Conservation (phyloP, 306 rosid species). For the Cicer cuneatum region DNA sequence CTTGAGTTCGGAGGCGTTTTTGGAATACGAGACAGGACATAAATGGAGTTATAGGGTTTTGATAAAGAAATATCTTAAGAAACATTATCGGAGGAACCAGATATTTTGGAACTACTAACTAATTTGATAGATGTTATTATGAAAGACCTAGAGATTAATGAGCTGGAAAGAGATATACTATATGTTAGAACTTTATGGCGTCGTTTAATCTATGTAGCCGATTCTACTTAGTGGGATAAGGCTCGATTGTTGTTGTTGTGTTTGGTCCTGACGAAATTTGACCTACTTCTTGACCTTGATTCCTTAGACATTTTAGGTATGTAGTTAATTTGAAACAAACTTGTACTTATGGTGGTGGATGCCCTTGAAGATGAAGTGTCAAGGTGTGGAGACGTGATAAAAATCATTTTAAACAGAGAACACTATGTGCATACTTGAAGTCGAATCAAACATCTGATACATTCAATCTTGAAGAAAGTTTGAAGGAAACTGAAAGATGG, state of each 20-base stretch:
- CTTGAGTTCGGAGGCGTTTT: slow-evolving; percentile 75
- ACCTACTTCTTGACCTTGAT: background rate
- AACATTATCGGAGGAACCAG: slow-evolving; percentile 66
- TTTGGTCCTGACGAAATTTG: background rate
- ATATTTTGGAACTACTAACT: slow-evolving; percentile 86
- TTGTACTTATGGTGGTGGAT: too few relatives aligned
- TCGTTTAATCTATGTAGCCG: too few relatives aligned
- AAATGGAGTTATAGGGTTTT: slow-evolving; percentile 70
- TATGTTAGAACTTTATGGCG: too few relatives aligned
- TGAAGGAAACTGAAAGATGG: background rate
- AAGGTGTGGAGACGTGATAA: too few relatives aligned
- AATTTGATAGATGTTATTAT: background rate
- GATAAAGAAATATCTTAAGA: slow-evolving; percentile 65
- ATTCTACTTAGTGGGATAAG: too few relatives aligned
- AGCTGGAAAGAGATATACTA: too few relatives aligned
- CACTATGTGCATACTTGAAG: too few relatives aligned
- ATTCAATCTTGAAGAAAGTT: background rate
- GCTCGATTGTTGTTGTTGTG: too few relatives aligned
- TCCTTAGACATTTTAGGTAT: background rate
- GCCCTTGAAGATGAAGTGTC: too few relatives aligned
- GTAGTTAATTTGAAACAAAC: background rate
- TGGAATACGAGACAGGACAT: slow-evolving; percentile 60
- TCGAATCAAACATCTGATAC: too few relatives aligned
- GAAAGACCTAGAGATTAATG: too few relatives aligned
- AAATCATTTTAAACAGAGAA: too few relatives aligned